phyloP scores from a whole-genome alignment of 1,284 basidiomycete genomes.

The Butyriboletus pseudospeciosus region DNA sequence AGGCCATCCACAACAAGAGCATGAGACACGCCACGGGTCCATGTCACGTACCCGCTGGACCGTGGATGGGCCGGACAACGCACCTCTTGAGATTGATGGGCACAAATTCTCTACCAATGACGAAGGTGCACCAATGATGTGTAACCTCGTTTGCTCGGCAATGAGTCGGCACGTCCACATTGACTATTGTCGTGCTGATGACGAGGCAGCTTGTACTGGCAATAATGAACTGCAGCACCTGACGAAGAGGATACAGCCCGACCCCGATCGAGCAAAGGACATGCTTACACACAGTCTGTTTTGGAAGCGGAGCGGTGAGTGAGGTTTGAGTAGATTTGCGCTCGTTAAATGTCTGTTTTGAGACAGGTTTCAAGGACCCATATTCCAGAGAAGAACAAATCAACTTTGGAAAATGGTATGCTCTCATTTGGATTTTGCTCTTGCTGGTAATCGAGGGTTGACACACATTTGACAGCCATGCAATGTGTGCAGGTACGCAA shows the following conservation, averaged over 20 bases:
- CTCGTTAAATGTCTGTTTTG: not conserved
- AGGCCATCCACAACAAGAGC: slow-evolving; percentile 59
- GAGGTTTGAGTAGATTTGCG: not conserved
- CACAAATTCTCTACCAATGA: slow-evolving; percentile 52
- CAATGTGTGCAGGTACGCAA: slow-evolving; percentile 41
- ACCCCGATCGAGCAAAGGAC: slow-evolving; percentile 48
- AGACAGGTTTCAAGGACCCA: slow-evolving; percentile 43
- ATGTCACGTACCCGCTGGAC: slow-evolving; percentile 58
- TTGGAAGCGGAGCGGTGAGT: slow-evolving; percentile 52
- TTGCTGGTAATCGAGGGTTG: not conserved
- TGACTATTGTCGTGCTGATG: slow-evolving; percentile 49
- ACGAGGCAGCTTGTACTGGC: slow-evolving; percentile 36
- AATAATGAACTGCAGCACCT: slow-evolving; percentile 47
- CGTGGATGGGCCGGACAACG: slow-evolving; percentile 46
- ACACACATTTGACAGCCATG: slow-evolving; percentile 38
- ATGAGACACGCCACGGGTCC: slow-evolving; percentile 61
- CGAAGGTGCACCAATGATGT: slow-evolving; percentile 62
- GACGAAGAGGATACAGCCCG: slow-evolving; percentile 37
- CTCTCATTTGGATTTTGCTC: not conserved
- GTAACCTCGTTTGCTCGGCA: slow-evolving; percentile 52
- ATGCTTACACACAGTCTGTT: slow-evolving; percentile 51
- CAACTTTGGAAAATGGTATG: slow-evolving; percentile 53
- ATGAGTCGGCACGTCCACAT: slow-evolving; percentile 56
- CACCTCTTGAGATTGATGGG: slow-evolving; percentile 50
- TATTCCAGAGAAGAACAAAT: slow-evolving; percentile 53